Evolutionary conservation across 371 early-diverging fungal species (phyloP), one percentile per base, ranked within the genome.

Genomic region (Saksenaea vasiformis): DNA sequence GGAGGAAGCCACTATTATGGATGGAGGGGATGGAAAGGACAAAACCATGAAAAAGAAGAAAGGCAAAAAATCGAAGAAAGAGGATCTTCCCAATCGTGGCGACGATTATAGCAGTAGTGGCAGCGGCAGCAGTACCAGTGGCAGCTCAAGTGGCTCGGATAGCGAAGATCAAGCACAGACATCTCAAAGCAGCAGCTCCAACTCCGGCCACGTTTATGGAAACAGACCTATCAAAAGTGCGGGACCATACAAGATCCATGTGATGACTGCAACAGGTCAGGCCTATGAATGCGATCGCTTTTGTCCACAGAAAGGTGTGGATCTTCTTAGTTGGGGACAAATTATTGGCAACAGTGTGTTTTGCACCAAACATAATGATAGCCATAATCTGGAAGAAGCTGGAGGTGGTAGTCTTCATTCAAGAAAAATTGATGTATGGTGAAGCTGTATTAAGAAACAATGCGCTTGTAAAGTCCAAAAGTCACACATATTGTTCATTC

Each of bases 251-350:
- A 75, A 81, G 56, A 71, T 84, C 15, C 70, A 71, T 54, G 78
- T 84, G 14, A 71, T 68, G 17, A 69, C 80, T 26, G 58, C 72
- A 1, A 70, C 67, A 43, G 80, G 82, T 28, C 69, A 70, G 24
- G 71, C 74, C 19, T 84, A 74, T 53, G 84, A 84, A 60, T 75
- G 73, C 13, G 82, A 84, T 64, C 73, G 84, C 28, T 84, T 68
- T 61, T 84, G 84, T 53, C 84, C 84, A 24, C 84, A 84, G 22
- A 17, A 47, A 54, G 56, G 70, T 13, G 73, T 77, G n/a, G 84
- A 84, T 68, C 72, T 84, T 54, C 66, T 71, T 19, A 68, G 78
- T 17, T 67, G 79, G 77, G 77, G 78, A 10, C 72, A 69, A 13
- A 74, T 81, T 24, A 62, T 78, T 15, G 84, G 84, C 4, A 67